Evolutionary conservation across 1,139 yeast species (phyloP), one percentile per base, ranked within the genome.

Genomic region (Eremothecium sinecaudum): DNA sequence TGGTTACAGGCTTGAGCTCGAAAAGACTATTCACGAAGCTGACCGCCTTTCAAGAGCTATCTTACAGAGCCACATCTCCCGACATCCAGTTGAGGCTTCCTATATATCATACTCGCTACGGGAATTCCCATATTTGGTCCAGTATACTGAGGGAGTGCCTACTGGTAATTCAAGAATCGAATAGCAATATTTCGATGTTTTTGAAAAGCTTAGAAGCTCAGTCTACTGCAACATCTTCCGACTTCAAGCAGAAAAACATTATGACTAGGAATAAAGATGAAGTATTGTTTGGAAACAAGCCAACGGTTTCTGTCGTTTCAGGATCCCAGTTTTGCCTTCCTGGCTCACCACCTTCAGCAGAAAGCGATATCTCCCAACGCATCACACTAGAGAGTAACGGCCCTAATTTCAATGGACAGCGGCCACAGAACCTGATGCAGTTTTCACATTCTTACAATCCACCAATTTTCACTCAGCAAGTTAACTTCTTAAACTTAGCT

Each of bases 21-120:
- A 63, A 65, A 12, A 64, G 71, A 36, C 74, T 71, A 24, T 69
- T 82, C 40, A 71, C 78, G 11, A 70, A 75, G 43, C 53, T 75
- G 37, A 74, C 83, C 2, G 86, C 90, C 2, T 79, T 75, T 56
- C 92, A 79, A 56, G 92, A 80, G 50, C 62, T 79, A 39, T 79
- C 82, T 0, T 76, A 69, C 37, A 56, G 64, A 32, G 63, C 86
- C 4, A 71, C 75, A 2, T 59, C 73, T 4, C 50, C 61, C 1
- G 71, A 72, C 38, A 47, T 62, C 3, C 67, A 69, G 36, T 59
- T 70, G 36, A 66, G 86, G 51, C 47, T 56, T 21, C 64, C 75
- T 4, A 69, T 79, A 17, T 79, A 74, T 50, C 67, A 66, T 42
- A 66, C 71, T 20, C 65, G 67, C 38, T 61, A 67, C 26, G 66